These are phyloP conservation scores for Exophiala alcalophila DNA, from an alignment of 2,329 filamentous ascomycete species.

Conservation along the genomic window DNA sequence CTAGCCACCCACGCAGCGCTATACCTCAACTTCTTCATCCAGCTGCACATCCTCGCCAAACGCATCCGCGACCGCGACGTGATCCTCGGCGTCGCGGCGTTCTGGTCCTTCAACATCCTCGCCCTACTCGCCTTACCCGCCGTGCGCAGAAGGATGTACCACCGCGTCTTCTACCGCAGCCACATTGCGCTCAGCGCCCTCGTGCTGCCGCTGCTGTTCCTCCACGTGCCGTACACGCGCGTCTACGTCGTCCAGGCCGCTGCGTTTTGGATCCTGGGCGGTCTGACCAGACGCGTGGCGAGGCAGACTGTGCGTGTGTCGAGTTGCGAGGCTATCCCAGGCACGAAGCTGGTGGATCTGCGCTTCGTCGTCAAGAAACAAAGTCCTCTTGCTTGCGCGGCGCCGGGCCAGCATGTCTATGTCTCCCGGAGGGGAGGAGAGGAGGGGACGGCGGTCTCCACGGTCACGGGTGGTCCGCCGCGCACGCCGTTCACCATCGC, in stretches of 20 bases:
- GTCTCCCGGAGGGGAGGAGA: constrained; percentile 3
- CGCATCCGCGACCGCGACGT: constrained; percentile 58
- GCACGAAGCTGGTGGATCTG: constrained; percentile 45
- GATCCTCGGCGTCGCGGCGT: constrained; percentile 52
- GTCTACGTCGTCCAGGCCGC: constrained; percentile 53
- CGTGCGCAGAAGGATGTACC: constrained; percentile 48
- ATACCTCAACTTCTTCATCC: constrained; percentile 58
- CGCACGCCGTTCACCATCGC: constrained; percentile 31
- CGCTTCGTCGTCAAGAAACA: constrained; percentile 30
- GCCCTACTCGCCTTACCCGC: constrained; percentile 50
- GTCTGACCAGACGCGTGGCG: constrained; percentile 8
- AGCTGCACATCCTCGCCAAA: constrained; percentile 49
- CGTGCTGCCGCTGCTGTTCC: constrained; percentile 51
- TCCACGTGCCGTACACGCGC: constrained; percentile 56
- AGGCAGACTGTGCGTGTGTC: constrained; percentile 28
- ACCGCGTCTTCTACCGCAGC: constrained; percentile 52
- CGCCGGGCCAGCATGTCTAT: constrained; percentile 59
- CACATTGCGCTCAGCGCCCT: constrained; percentile 54
- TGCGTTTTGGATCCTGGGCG: constrained; percentile 46
- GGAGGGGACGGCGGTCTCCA: too few species aligned
- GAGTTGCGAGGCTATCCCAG: constrained; percentile 40
- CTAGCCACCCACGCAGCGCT: constrained; percentile 53
- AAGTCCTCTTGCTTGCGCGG: constrained; percentile 6
- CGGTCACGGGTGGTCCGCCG: too few species aligned
- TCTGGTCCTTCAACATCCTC: constrained; percentile 45